These are phyloP conservation scores for Raphanus raphanistrum DNA, from an alignment of 345 rosid species.

Conservation along the genomic window DNA sequence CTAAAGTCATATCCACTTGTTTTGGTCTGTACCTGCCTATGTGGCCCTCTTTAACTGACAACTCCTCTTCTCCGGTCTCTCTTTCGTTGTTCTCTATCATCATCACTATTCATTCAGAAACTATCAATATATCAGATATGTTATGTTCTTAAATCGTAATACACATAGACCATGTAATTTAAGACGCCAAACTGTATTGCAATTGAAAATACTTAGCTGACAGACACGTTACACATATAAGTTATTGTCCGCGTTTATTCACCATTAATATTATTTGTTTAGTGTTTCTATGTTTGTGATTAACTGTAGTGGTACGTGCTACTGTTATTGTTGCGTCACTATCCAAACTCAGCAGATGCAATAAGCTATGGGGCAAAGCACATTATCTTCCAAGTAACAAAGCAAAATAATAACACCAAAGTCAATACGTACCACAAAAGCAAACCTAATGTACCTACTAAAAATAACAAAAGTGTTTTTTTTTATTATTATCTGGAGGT, in stretches of 20 bases:
- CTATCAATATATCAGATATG: conserved; percentile 17
- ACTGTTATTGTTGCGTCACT: background rate
- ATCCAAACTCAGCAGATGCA: background rate
- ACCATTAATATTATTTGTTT: background rate
- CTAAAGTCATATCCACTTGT: conserved; percentile 33
- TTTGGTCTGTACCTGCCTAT: conserved; percentile 18
- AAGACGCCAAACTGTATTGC: background rate
- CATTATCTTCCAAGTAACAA: background rate
- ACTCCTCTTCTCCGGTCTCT: background rate
- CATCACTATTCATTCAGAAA: background rate
- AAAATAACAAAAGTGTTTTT: too few relatives aligned
- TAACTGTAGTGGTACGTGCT: background rate
- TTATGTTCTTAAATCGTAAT: background rate
- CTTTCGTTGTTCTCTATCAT: background rate
- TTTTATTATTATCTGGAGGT: too few relatives aligned
- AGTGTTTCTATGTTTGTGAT: background rate
- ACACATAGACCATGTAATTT: background rate
- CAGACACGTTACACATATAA: background rate
- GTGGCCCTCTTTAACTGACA: conserved; percentile 19
- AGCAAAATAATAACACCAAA: background rate
- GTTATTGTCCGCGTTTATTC: background rate
- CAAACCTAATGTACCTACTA: background rate
- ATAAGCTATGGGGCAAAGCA: background rate
- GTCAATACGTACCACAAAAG: background rate
- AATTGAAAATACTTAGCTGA: background rate